Evolutionary conservation across 495 filamentous ascomycete genomes (phyloP).

Genomic region (Echria macrotheca): DNA sequence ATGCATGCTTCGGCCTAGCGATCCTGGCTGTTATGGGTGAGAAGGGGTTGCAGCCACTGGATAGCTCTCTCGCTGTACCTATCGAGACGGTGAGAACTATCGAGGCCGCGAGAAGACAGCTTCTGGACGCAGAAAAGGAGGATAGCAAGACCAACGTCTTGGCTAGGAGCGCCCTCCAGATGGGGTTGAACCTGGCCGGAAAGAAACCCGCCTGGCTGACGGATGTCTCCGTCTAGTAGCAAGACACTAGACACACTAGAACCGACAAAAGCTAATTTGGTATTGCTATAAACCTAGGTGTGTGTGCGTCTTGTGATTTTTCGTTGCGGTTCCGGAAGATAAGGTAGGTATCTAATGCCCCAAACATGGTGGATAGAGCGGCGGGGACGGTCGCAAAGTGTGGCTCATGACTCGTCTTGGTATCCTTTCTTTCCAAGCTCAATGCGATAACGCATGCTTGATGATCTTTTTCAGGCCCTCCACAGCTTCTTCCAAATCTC

Average conservation of each 20-base stretch:
- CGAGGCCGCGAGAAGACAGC: constrained; percentile 26
- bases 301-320: too few relatives aligned
- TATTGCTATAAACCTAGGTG: too few relatives aligned
- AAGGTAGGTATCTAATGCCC: too few relatives aligned
- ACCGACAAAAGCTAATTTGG: too few relatives aligned
- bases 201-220: constrained; percentile 16
- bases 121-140: constrained; percentile 23
- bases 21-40: constrained; percentile 64
- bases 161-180: constrained; percentile 18
- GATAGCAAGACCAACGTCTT: constrained; percentile 3
- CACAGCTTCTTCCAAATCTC: constrained; percentile 63
- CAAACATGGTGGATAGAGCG: too few relatives aligned
- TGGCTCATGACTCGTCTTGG: too few relatives aligned
- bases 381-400: too few relatives aligned
- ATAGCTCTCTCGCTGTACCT: constrained; percentile 65
- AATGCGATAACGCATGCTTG: constrained; percentile 47
- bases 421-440: too few relatives aligned
- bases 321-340: too few relatives aligned
- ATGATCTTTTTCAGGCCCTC: constrained; percentile 67
- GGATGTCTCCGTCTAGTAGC: neutral
- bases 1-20: constrained; percentile 83
- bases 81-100: constrained; percentile 42
- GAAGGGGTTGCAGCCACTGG: constrained; percentile 54
- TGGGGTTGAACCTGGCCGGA: constrained; percentile 19
- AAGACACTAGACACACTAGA: too few relatives aligned